Conservation (phyloP, 768 basidiomycete genomes). For the Mycena venus region DNA sequence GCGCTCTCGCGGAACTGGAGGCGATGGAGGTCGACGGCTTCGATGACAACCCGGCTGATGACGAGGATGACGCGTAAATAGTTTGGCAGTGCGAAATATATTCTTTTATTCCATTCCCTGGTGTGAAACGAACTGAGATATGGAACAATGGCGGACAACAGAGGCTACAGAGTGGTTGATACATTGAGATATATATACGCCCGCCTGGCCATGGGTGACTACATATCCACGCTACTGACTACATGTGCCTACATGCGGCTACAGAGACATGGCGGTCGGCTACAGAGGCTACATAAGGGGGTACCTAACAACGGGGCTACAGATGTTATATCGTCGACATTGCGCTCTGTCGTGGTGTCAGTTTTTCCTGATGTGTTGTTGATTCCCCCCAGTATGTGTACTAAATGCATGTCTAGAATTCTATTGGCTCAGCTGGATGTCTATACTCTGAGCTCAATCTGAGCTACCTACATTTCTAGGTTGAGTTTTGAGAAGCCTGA, state of each 20-base stretch:
- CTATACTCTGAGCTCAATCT: no score
- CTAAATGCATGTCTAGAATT: no score
- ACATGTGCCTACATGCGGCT: not conserved
- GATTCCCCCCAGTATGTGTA: no score
- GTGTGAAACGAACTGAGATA: not conserved
- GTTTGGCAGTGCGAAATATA: not conserved
- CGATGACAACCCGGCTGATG: not conserved
- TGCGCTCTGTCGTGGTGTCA: not conserved
- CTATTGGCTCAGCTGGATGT: no score
- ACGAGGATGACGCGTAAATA: not conserved
- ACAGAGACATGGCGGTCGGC: not conserved
- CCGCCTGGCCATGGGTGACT: not conserved
- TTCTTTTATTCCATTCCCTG: not conserved
- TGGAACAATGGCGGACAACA: not conserved
- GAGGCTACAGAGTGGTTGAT: not conserved
- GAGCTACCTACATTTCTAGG: no score
- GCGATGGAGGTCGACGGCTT: not conserved
- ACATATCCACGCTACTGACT: not conserved
- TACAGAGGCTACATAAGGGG: slow-evolving; percentile 12
- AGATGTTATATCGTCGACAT: not conserved
- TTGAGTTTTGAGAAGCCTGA: no score
- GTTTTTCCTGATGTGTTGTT: not conserved
- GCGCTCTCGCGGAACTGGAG: not conserved
- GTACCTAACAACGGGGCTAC: not conserved
- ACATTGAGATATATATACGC: not conserved